Percentiles rank a stretch among this genome's conserved stretches.
Conservation (phyloP, 805 yeast species). For the Metschnikowia lochheadii region DNA sequence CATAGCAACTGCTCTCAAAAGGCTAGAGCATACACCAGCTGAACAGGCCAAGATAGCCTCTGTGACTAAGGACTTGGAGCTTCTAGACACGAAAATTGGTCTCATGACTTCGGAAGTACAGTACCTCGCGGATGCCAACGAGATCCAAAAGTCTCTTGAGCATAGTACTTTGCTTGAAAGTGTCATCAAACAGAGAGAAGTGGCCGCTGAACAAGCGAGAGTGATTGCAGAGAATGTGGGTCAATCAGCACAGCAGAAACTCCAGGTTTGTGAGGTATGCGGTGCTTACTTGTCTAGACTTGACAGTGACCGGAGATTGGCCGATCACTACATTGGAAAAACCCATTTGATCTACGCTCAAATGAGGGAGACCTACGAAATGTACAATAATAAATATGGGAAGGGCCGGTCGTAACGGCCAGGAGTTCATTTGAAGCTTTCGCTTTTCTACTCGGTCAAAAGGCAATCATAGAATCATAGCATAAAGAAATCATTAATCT, state of each 20-base stretch:
- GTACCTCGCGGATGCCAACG: conserved; percentile 45
- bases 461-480: background rate
- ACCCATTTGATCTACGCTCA: conserved; percentile 78
- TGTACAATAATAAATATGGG: conserved; percentile 23
- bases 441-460: background rate
- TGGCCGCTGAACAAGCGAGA: conserved; percentile 53
- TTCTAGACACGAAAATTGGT: conserved; percentile 58
- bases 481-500: background rate
- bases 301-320: conserved; percentile 83
- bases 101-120: conserved; percentile 65
- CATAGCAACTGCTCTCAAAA: conserved; percentile 56
- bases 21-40: conserved; percentile 70
- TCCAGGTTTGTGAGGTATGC: conserved; percentile 86
- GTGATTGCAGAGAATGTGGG: conserved; percentile 68
- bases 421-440: background rate
- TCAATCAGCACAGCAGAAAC: conserved; percentile 81
- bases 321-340: conserved; percentile 87
- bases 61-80: conserved; percentile 55
- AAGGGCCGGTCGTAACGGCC: background rate
- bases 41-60: conserved; percentile 58
- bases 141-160: conserved; percentile 42
- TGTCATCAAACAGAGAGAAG: conserved; percentile 45
- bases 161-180: conserved; percentile 46
- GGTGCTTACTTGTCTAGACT: conserved; percentile 83
- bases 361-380: conserved; percentile 57